Evolutionary conservation across 495 filamentous ascomycete genomes (phyloP).

Genomic region (Astrocystis sublimbata): DNA sequence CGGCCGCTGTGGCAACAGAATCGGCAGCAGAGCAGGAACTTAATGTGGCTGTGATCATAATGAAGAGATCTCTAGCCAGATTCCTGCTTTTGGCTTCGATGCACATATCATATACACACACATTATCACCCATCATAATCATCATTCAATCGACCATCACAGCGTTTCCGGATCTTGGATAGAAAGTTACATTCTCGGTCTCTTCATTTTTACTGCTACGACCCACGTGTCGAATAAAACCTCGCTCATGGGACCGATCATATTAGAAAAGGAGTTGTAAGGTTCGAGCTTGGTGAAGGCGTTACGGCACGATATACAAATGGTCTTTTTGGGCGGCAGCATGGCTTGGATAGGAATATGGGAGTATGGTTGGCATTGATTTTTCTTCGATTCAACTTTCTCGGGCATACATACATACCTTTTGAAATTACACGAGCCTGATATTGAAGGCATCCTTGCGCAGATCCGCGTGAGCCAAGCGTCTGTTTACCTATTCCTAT

Average conservation of each 20-base stretch:
- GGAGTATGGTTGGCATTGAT: not conserved
- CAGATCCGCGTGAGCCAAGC: too few relatives aligned
- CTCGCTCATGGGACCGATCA: not conserved
- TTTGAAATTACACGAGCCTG: too few relatives aligned
- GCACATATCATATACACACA: not conserved
- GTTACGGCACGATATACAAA: not conserved
- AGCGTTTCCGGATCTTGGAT: not conserved
- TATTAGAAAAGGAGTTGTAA: not conserved
- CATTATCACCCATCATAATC: too few relatives aligned
- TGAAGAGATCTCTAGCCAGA: too few relatives aligned
- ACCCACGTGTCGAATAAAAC: too few relatives aligned
- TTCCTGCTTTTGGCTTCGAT: not conserved
- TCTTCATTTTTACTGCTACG: too few relatives aligned
- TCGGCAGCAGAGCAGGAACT: slow-evolving; percentile 45
- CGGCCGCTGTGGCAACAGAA: slow-evolving; percentile 52
- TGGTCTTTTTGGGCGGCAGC: too few relatives aligned
- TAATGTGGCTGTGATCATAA: slow-evolving; percentile 47
- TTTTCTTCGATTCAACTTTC: too few relatives aligned
- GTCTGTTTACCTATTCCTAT: too few relatives aligned
- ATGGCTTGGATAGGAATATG: slow-evolving; percentile 3
- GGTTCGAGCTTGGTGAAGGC: not conserved
- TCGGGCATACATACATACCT: too few relatives aligned
- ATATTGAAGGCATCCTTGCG: too few relatives aligned
- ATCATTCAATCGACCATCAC: not conserved
- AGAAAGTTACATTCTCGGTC: too few relatives aligned